A percentile compares a stretch with the other conserved stretches of the same genome.
These are phyloP conservation scores for Vaccinium vitisidaea DNA, from an alignment of 148 eudicot genomes.

Conservation along the genomic window DNA sequence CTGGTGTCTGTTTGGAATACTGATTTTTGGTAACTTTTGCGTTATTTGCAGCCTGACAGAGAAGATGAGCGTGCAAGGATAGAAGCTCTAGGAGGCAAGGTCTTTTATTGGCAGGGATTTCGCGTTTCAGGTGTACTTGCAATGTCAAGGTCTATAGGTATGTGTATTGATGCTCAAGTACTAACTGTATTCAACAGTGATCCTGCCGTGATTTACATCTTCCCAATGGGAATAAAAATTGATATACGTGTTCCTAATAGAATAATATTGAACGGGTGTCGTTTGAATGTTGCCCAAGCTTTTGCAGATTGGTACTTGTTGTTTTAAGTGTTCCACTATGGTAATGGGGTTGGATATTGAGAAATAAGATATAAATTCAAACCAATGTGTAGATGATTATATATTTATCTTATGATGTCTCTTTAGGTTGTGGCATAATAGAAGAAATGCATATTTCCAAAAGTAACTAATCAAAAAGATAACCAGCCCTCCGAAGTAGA, in stretches of 20 bases:
- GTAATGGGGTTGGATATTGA: neutral
- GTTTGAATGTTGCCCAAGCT: neutral
- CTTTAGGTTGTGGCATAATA: neutral
- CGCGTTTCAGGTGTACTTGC: slow-evolving; percentile 69
- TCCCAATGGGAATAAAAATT: neutral
- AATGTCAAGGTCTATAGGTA: slow-evolving; percentile 71
- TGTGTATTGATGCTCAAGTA: slow-evolving; percentile 4
- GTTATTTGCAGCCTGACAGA: slow-evolving; percentile 47
- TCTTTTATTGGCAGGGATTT: slow-evolving; percentile 56
- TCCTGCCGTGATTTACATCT: neutral
- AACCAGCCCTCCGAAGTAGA: neutral
- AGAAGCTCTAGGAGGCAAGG: slow-evolving; percentile 59
- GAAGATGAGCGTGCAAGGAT: slow-evolving; percentile 59
- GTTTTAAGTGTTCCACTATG: neutral
- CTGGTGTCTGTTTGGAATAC: neutral
- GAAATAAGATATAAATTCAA: neutral
- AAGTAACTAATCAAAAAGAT: neutral
- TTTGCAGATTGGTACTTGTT: neutral
- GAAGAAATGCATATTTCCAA: neutral
- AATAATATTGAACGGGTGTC: neutral
- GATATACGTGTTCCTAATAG: neutral
- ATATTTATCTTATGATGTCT: neutral
- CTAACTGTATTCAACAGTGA: neutral
- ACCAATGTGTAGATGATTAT: neutral
- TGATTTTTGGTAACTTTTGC: neutral